Evolutionary conservation across 2,329 filamentous ascomycete species (phyloP).

Genomic region (Botryosphaeria dothidea): DNA sequence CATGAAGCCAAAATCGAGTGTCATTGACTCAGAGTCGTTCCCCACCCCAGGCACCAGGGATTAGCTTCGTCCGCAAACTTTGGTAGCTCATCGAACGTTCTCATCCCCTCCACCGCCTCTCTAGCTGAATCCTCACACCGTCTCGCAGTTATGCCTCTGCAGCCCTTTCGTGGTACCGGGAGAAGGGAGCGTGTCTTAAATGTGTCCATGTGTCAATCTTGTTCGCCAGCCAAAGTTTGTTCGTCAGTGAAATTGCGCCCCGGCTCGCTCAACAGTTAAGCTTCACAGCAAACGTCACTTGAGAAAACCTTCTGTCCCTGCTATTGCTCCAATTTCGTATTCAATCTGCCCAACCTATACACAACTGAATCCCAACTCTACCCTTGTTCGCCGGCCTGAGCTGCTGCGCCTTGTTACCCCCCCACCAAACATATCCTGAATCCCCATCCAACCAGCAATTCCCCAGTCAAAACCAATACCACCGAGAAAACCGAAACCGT

Average conservation of each 20-base stretch:
- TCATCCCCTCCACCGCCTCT: neutral
- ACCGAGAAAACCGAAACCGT: constrained; percentile 4
- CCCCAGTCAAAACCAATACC: neutral
- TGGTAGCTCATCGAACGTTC: neutral
- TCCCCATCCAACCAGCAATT: neutral
- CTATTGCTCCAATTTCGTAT: constrained; percentile 5
- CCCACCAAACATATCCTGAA: neutral
- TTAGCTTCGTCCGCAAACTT: neutral
- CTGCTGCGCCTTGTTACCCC: neutral
- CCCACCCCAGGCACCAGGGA: neutral
- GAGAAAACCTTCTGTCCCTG: neutral
- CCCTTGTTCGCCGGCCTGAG: neutral
- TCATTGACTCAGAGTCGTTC: constrained; percentile 8
- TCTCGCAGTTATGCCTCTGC: neutral
- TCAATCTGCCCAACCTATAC: constrained; percentile 15
- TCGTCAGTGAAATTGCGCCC: neutral
- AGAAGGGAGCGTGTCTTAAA: neutral
- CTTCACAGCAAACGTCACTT: neutral
- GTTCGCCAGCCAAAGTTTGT: neutral
- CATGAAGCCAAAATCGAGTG: neutral
- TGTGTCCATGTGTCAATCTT: neutral
- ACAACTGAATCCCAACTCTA: neutral
- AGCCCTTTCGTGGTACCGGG: neutral
- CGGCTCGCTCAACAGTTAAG: neutral
- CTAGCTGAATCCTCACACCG: neutral